Evolutionary conservation across 805 yeast genomes (phyloP), one percentile per base, ranked within the genome.

Genomic region (Yueomyces sinensis): DNA sequence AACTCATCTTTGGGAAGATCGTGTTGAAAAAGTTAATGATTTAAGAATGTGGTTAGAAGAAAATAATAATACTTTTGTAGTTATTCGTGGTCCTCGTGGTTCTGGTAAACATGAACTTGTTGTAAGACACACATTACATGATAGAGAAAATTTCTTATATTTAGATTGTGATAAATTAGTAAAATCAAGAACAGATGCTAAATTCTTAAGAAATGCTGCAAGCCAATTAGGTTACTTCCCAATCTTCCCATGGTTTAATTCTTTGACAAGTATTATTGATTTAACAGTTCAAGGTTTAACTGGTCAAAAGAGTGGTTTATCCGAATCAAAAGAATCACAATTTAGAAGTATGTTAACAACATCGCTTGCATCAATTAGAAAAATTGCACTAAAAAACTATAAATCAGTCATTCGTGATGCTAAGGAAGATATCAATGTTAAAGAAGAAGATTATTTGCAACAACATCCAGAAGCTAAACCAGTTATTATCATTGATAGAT

Each of bases 1-100:
- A 22, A 42, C 41, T 16, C 51, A 50, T 32, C 48, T 79, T 18
- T 80, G 94, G 93, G 66, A 69, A 25, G 93, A 86, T 46, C 63
- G 95, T 30, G 55, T 63, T 27, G 80, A 76, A 34, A 70, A 72
- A 40, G 74, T 79, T 1, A 74, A 76, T 37, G 83, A 80, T 42
- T 50, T 91, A 37, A 70, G 68, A 43, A 61, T 81, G 44, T 82
- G 94, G 91, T 61, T 91, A 5, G 76, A 74, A 38, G 98, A 91
- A 54, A 87, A 86, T 41, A 75, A 76, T n/a, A 78, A 81, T 52
- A 83, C 96, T 2, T 91, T 86, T 51, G 86, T 89, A 18, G 74
- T 91, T 3, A 76, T 91, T 3, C 73, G 77, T 41, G 98, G 98
- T 11, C 97, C 98, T 4, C 70, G 83, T 43, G 98, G 98, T 4